Evolutionary conservation across 371 early-diverging fungal genomes (phyloP).

Genomic region (Thermomucor indicae-seudaticae): DNA sequence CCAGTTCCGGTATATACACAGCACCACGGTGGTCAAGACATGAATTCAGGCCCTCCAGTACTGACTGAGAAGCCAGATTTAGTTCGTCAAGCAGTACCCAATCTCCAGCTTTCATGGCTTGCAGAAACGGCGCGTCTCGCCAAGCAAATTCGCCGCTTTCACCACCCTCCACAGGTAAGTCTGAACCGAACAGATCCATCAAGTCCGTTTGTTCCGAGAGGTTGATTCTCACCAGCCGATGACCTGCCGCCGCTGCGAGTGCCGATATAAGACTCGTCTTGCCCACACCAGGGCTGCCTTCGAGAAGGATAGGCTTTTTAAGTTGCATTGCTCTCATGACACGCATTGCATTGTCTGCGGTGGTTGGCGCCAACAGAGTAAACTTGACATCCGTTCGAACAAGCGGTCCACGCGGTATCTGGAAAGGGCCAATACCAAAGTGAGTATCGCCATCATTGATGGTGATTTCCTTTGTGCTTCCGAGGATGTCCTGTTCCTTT

Average conservation of each 20-base stretch:
- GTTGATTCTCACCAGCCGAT: conserved; percentile 94
- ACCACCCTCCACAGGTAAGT: conserved; percentile 92
- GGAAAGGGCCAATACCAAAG: conserved; percentile 78
- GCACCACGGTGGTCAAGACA: conserved; percentile 98
- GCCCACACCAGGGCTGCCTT: conserved; percentile 98
- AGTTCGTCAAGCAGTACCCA: conserved; percentile 99
- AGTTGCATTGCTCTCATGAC: conserved; percentile 94
- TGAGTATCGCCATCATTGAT: conserved; percentile 34
- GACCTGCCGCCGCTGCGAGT: conserved; percentile 80
- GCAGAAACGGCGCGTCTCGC: conserved; percentile 96
- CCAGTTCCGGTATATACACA: conserved; percentile 94
- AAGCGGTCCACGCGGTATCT: conserved; percentile 62
- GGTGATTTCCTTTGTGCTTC: conserved; percentile 35
- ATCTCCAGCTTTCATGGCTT: conserved; percentile 93
- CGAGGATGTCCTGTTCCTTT: conserved; percentile 39
- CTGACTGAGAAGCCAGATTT: conserved; percentile 98
- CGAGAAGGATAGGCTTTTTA: conserved; percentile 92
- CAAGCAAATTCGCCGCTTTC: conserved; percentile 89
- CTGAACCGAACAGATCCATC: conserved; percentile 98
- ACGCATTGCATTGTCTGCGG: conserved; percentile 83
- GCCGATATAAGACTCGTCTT: conserved; percentile 95
- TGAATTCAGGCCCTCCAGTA: conserved; percentile 99
- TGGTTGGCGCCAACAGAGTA: conserved; percentile 88
- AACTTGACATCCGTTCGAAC: conserved; percentile 59
- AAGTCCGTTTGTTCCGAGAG: conserved; percentile 99